Evolutionary conservation across 2,329 filamentous ascomycete species (phyloP).

Genomic region (Dothiorella sarmentorum): DNA sequence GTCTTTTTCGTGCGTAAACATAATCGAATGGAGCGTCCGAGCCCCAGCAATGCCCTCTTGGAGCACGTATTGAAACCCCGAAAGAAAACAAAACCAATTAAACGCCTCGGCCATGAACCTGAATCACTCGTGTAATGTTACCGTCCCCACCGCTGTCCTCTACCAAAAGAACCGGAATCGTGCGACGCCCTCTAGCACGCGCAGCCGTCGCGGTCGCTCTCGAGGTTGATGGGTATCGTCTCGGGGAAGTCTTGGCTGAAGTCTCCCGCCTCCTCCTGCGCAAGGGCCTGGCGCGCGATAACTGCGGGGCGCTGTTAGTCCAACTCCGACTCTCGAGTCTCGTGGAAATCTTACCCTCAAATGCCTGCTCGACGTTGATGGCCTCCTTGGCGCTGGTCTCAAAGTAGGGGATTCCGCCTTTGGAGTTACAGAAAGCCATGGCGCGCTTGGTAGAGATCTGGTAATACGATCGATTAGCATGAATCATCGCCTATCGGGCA

Average conservation of each 20-base stretch:
- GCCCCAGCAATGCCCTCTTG: slow-evolving; percentile 14
- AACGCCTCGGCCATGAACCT: slow-evolving; percentile 21
- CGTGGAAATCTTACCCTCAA: slow-evolving; percentile 50
- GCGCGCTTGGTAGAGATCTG: slow-evolving; percentile 93
- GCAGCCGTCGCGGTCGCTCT: slow-evolving; percentile 89
- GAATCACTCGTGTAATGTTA: slow-evolving; percentile 24
- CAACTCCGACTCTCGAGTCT: slow-evolving; percentile 18
- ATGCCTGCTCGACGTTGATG: slow-evolving; percentile 91
- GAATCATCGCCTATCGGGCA: background rate
- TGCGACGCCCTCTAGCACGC: slow-evolving; percentile 63
- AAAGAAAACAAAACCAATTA: slow-evolving; percentile 9
- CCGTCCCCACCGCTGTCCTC: slow-evolving; percentile 5
- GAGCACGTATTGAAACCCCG: background rate
- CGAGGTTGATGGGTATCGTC: slow-evolving; percentile 96
- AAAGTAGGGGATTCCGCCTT: slow-evolving; percentile 96
- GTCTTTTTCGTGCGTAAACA: background rate
- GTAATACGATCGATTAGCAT: background rate
- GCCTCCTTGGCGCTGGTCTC: slow-evolving; percentile 99
- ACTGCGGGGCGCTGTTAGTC: slow-evolving; percentile 57
- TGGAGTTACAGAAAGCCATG: slow-evolving; percentile 95
- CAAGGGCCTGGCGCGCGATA: slow-evolving; percentile 90
- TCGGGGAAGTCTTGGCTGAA: slow-evolving; percentile 97
- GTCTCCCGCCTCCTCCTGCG: slow-evolving; percentile 96
- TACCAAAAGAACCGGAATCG: background rate
- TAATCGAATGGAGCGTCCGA: slow-evolving; percentile 10